Evolutionary conservation across 2,329 filamentous ascomycete species (phyloP).

Genomic region (Fusarium tanahbumbuense): DNA sequence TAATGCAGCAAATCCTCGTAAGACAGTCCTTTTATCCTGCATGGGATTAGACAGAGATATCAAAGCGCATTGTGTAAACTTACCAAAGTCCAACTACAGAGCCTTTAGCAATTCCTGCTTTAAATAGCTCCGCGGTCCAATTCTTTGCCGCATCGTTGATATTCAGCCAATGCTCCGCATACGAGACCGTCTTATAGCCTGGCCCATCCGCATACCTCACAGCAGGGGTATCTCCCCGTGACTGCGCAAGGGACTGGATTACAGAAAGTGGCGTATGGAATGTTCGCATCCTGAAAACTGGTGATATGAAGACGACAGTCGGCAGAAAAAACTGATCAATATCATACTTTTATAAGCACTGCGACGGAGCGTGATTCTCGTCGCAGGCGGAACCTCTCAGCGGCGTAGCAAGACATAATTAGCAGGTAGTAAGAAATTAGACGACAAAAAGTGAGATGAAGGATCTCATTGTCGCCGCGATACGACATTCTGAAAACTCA

Average conservation of each 20-base stretch:
- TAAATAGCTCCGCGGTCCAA: not conserved
- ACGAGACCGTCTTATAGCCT: not conserved
- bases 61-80: rapidly evolving
- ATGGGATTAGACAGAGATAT: not conserved
- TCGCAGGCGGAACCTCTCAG: too few species aligned
- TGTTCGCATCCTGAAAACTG: not conserved
- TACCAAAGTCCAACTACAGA: constrained; percentile 17
- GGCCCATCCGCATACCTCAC: not conserved
- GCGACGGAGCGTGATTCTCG: too few species aligned
- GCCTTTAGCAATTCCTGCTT: not conserved
- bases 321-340: rapidly evolving
- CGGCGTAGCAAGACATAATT: too few species aligned
- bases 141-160: not conserved
- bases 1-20: constrained; percentile 13
- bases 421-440: not conserved
- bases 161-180: not conserved
- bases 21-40: constrained; percentile 6
- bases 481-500: not conserved
- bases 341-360: not conserved
- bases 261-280: constrained; percentile 10
- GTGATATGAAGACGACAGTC: rapidly evolving
- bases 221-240: not conserved
- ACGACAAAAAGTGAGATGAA: not conserved
- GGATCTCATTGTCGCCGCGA: not conserved
- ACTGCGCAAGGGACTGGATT: not conserved